Evolutionary conservation across 75 land plant genomes (phyloP), one percentile per base, ranked within the genome.

Genomic region (Pinus taeda): DNA sequence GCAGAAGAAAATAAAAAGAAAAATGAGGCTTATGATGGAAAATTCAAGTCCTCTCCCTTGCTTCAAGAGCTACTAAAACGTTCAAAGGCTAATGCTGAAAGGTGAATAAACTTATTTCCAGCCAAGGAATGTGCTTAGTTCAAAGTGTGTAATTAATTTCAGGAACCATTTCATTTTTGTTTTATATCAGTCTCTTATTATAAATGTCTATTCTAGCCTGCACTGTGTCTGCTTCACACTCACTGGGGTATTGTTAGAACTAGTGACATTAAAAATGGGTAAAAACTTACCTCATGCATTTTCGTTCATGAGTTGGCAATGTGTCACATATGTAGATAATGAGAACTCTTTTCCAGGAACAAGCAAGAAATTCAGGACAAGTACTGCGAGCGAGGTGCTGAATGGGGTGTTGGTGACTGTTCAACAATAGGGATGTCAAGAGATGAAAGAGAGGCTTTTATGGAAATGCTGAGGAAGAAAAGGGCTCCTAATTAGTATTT

Each of bases 341-440:
- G 26, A 73, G 15, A 53, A 53, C 26, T 73, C 30, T 49, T 59
- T 59, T 72, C 57, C 97, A 97, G 99, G 90, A 92, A 95, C 83
- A 77, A 78, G 45, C 88, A 84, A 80, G 85, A 84, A 75, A 90
- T 91, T 69, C 83, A 78, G 18, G 91, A 95, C 87, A 97, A 97
- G 78, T 97, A 97, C 60, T 97, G 99, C 82, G 63, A 89, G 13
- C 89, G 99, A 29, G 98, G 98, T n/a, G 99, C 99, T 15, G 99
- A 97, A 74, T 97, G 99, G 99, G 99, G 99, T 20, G 98, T 97
- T 11, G 99, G 99, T 17, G 98, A 95, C 78, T 97, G 99, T 69
- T 95, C 99, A 2, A 80, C 91, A 3, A 80, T 42, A 58, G 95
- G 86, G 49, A 89, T 94, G 93, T 79, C 92, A 42, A 74, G 75